A percentile compares a stretch with the other conserved stretches of the same genome.
Evolutionary conservation across 768 basidiomycete genomes (phyloP).

Genomic region (Boletus reticulatus): DNA sequence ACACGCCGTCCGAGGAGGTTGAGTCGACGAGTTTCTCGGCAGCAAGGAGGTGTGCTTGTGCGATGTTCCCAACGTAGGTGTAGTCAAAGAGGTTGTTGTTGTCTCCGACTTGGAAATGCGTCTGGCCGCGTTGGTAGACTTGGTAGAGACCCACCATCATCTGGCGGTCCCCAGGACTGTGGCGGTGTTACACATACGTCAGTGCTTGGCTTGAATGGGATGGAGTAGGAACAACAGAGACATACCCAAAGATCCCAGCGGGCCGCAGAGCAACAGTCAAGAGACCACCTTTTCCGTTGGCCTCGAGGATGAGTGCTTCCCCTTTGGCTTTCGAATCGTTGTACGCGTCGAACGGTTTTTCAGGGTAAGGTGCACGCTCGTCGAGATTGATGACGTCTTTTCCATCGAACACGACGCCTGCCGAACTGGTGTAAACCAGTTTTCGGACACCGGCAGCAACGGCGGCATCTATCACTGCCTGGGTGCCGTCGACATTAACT

Average conservation of each 20-base stretch:
- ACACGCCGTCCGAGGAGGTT: slow-evolving; percentile 35
- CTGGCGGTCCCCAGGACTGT: slow-evolving; percentile 89
- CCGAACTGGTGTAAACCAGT: slow-evolving; percentile 93
- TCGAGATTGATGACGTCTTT: slow-evolving; percentile 79
- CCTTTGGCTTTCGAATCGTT: slow-evolving; percentile 92
- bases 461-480: slow-evolving; percentile 80
- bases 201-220: no score
- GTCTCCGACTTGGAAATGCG: slow-evolving; percentile 90
- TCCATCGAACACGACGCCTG: slow-evolving; percentile 88
- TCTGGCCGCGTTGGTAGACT: slow-evolving; percentile 78
- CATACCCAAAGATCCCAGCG: slow-evolving; percentile 93
- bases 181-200: no score
- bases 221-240: slow-evolving; percentile 30
- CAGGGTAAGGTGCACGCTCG: slow-evolving; percentile 77
- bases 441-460: slow-evolving; percentile 70
- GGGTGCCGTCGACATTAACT: slow-evolving; percentile 93
- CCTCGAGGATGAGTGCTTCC: slow-evolving; percentile 76
- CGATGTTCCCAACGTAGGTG: slow-evolving; percentile 83
- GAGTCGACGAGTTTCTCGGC: slow-evolving; percentile 74
- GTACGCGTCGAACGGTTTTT: slow-evolving; percentile 82
- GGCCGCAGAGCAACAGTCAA: slow-evolving; percentile 89
- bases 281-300: slow-evolving; percentile 83
- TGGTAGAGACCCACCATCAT: slow-evolving; percentile 74
- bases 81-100: slow-evolving; percentile 94
- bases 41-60: slow-evolving; percentile 90